A percentile compares a stretch with the other conserved stretches of the same genome.
phyloP scores from a whole-genome alignment of 306 rosid species.

The Inga oerstediana region DNA sequence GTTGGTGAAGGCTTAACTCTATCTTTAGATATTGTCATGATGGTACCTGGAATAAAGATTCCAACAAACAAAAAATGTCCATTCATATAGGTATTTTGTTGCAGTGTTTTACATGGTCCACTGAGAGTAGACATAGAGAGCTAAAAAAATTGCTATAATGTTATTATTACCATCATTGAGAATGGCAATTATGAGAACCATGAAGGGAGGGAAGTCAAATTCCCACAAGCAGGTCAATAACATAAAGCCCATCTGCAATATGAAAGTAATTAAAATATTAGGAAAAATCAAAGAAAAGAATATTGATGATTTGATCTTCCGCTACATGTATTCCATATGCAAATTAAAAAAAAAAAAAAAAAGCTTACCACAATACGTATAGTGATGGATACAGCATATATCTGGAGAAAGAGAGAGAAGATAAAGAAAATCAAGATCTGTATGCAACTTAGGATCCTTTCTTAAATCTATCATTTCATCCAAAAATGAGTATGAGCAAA shows the following conservation, averaged over 20 bases:
- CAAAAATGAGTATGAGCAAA: neutral
- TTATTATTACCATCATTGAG: constrained; percentile 67
- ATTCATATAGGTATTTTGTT: neutral
- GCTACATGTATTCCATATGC: constrained; percentile 8
- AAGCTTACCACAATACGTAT: constrained; percentile 76
- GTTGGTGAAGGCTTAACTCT: constrained; percentile 75
- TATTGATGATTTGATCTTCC: constrained; percentile 23
- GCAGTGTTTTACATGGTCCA: neutral
- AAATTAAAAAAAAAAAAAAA: neutral
- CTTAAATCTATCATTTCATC: neutral
- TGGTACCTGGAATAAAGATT: constrained; percentile 52
- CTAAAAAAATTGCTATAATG: neutral
- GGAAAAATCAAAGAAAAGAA: constrained; percentile 9
- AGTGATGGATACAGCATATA: constrained; percentile 83
- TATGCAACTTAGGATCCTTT: constrained; percentile 1
- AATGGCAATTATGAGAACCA: constrained; percentile 79
- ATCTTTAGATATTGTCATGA: constrained; percentile 83
- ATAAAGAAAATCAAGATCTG: constrained; percentile 9
- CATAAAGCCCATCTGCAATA: constrained; percentile 69
- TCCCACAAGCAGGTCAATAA: constrained; percentile 63
- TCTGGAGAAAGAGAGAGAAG: constrained; percentile 41
- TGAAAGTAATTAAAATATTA: constrained; percentile 6
- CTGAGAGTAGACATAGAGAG: neutral
- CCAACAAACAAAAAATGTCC: neutral
- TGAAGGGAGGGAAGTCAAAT: constrained; percentile 79